phyloP scores from a whole-genome alignment of 2,329 filamentous ascomycete genomes.

The Paracorniculantispora psalliotae region DNA sequence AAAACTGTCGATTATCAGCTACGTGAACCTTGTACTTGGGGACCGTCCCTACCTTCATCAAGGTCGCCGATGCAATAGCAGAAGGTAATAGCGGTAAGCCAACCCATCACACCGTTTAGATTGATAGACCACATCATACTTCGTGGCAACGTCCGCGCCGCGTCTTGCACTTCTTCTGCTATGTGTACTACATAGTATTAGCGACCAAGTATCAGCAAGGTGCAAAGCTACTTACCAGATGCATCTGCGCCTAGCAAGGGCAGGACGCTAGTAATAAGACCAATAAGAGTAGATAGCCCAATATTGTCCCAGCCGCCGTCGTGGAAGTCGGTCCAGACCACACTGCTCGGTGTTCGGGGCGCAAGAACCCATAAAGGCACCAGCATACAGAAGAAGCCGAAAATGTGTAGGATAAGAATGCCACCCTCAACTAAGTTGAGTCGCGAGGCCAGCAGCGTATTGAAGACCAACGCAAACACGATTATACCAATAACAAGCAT shows the following conservation, averaged over 20 bases:
- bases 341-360: conserved; percentile 21
- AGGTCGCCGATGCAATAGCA: conserved; percentile 30
- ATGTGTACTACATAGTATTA: conserved; percentile 16
- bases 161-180: conserved; percentile 17
- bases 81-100: conserved; percentile 31
- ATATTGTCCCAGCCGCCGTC: conserved; percentile 30
- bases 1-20: too few relatives aligned
- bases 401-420: conserved; percentile 39
- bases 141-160: conserved; percentile 15
- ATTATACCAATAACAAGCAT: conserved; percentile 39
- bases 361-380: conserved; percentile 33
- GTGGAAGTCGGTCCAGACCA: conserved; percentile 27
- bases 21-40: too few relatives aligned
- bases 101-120: conserved; percentile 36
- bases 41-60: conserved; percentile 10
- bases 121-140: conserved; percentile 18
- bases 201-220: neutral
- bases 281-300: conserved; percentile 32
- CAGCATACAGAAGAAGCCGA: conserved; percentile 25
- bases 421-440: conserved; percentile 39
- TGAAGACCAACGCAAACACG: conserved; percentile 20
- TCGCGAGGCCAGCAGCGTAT: conserved; percentile 28
- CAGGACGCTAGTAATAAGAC: conserved; percentile 32
- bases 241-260: conserved; percentile 29
- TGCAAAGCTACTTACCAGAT: conserved; percentile 12